Base-by-base conservation (phyloP, 257 asterid species). In the Fraxinus americana region DNA sequence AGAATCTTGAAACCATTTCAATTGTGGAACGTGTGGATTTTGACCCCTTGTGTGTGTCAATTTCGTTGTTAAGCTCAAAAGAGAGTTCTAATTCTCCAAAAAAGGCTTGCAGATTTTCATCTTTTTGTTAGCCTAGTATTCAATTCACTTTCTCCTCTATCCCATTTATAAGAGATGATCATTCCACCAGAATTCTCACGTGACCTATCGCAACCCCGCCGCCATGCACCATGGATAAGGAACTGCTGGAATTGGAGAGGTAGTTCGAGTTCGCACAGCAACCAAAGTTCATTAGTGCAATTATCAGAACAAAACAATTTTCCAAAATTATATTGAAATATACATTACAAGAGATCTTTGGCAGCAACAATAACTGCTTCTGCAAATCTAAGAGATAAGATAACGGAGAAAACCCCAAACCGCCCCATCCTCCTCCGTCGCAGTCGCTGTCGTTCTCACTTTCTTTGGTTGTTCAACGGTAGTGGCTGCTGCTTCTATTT, bases 231-330 rank as follows among this genome's bases (percentile, higher is more conserved):
- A 95, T 95, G 99, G 99, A 95, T 77, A 97, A 88, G 70, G 99
- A 95, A 82, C 86, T 95, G 77, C 86, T 93, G 34, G 98, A 93
- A 81, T 83, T 96, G 81, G 97, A 96, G 89, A 87, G 89, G 79
- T 97, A 93, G 83, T 93, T 96, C 81, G 97, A 96, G 85, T 88
- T 77, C 76, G 98, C 98, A 2, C 99, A 93, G 85, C 91, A 93
- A 82, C 97, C 93, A 3, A 96, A 96, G 83, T 29, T 96, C 98
- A 23, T 90, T 93, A 83, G 80, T 91, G 54, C 94, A 97, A 35
- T 91, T 96, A 82, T 96, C 97, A 13, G 99, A 96, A 17, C 87
- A 98, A 67, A 95, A 95, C 85, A 29, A 1, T 29, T 29, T 29
- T 29, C 32, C 32, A 29, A 29, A 1, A 29, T 29, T 29, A 29